Evolutionary conservation across 495 filamentous ascomycete species (phyloP), one percentile per base, ranked within the genome.

Genomic region (Paragyromitra xinjiangensis): DNA sequence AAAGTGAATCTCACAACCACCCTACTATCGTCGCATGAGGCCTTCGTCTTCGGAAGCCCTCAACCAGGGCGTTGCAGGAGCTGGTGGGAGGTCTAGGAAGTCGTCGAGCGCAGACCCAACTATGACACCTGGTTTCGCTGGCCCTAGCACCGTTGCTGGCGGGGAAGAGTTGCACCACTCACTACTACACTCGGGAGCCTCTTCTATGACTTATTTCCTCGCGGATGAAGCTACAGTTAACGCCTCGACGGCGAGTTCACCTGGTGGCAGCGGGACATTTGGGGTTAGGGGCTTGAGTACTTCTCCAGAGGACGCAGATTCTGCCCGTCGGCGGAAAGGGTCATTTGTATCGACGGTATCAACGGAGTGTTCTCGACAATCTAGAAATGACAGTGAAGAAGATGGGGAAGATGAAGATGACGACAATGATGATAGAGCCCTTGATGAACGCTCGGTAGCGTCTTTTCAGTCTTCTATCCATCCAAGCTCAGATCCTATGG

Each of bases 171-270:
- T 78, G 29, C 67, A 61, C n/a, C 68, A 72, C 37, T 37, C 61
- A 73, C 78, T 63, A 26, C 53, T 73, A 29, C 19, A 77, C 24
- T 48, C 68, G 39, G 45, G 68, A 14, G 59, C 75, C 69, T 83
- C 86, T 48, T 86, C 87, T 26, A 89, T 90, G 87, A 88, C 87
- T 34, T 89, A 87, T 69, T 86, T 88, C 72, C 80, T 90, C 51
- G 85, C 85, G 70, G 87, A 88, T 72, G 89, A 90, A 78, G 85
- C 87, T 39, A 82, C 84, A 29, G 82, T 89, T 61, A 85, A 86
- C 72, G 83, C 86, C n/a, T 83, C 85, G 26, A 75, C 83, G 76
- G 71, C 83, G 73, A 37, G 79, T 84, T 69, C 69, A 8, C 62
- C 53, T 80, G 82, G 69, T 50, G 48, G 65, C 64, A 82, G 24